These are phyloP conservation scores for Pholiota adiposa DNA, from an alignment of 1,284 basidiomycete species.

Conservation along the genomic window DNA sequence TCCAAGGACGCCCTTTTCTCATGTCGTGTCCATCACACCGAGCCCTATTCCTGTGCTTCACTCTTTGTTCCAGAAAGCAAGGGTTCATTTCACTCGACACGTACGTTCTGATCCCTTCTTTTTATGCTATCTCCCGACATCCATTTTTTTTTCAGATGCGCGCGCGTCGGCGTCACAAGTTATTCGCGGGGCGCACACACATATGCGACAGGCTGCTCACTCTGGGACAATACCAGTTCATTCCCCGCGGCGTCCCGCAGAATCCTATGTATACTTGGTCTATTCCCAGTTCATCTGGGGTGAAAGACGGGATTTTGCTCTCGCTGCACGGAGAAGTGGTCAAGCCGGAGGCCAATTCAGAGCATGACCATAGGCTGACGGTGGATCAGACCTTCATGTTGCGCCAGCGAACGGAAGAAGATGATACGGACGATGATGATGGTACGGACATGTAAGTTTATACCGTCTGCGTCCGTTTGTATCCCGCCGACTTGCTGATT, in stretches of 20 bases:
- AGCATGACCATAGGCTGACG: slow-evolving; percentile 20
- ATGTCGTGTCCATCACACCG: slow-evolving; percentile 24
- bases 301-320: slow-evolving; percentile 19
- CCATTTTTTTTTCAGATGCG: background rate
- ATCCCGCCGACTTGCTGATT: background rate
- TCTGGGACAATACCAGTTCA: slow-evolving; percentile 25
- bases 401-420: slow-evolving; percentile 11
- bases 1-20: slow-evolving; percentile 31
- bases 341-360: slow-evolving; percentile 10
- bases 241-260: slow-evolving; percentile 16
- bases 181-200: slow-evolving; percentile 11
- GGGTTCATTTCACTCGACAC: slow-evolving; percentile 7
- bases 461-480: background rate
- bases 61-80: slow-evolving; percentile 17
- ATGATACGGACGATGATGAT: slow-evolving; percentile 11
- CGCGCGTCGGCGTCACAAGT: slow-evolving; percentile 9
- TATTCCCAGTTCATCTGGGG: background rate
- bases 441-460: slow-evolving; percentile 3
- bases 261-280: slow-evolving; percentile 6
- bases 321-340: slow-evolving; percentile 28
- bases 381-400: slow-evolving; percentile 32
- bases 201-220: slow-evolving; percentile 15
- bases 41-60: slow-evolving; percentile 16
- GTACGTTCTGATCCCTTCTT: slow-evolving; percentile 4
- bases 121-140: background rate